Evolutionary conservation across 2,329 filamentous ascomycete species (phyloP).

Genomic region (Leptographium galeiforme): DNA sequence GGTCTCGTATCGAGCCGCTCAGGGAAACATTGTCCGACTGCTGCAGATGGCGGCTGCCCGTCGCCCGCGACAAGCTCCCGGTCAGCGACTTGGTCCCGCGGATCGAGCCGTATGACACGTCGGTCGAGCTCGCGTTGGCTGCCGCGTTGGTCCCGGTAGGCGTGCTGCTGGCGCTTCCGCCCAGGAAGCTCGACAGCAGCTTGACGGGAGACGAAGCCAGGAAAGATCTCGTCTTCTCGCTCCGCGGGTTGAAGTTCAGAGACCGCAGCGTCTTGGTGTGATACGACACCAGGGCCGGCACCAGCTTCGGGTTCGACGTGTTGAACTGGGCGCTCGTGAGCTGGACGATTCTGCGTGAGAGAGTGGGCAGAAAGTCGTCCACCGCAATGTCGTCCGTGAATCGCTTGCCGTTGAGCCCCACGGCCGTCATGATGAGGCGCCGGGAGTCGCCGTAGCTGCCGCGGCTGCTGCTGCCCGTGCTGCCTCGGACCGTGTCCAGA

Average conservation of each 20-base stretch:
- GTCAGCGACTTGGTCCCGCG: conserved; percentile 6
- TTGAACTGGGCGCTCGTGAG: conserved; percentile 59
- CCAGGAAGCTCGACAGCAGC: conserved; percentile 70
- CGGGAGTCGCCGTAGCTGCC: conserved; percentile 25
- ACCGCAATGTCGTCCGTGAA: conserved; percentile 60
- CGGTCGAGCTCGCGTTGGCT: conserved; percentile 13
- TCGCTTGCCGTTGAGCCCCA: conserved; percentile 56
- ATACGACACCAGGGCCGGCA: conserved; percentile 58
- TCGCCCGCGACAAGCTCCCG: neutral
- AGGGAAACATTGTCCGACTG: conserved; percentile 28
- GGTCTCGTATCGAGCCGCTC: conserved; percentile 39
- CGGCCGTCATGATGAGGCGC: conserved; percentile 35
- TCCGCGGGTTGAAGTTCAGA: conserved; percentile 48
- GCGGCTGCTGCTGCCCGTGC: conserved; percentile 19
- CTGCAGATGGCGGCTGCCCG: neutral
- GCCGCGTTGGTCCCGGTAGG: conserved; percentile 11
- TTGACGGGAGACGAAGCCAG: conserved; percentile 81
- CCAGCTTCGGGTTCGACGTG: conserved; percentile 49
- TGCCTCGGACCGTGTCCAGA: conserved; percentile 30
- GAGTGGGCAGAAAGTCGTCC: conserved; percentile 60
- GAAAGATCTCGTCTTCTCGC: conserved; percentile 54
- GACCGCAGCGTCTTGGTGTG: conserved; percentile 66
- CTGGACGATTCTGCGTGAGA: conserved; percentile 64
- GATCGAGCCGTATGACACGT: conserved; percentile 14
- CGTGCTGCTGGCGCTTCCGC: conserved; percentile 31